Conservation (phyloP, 768 basidiomycete genomes). For the Boletellus sp. region DNA sequence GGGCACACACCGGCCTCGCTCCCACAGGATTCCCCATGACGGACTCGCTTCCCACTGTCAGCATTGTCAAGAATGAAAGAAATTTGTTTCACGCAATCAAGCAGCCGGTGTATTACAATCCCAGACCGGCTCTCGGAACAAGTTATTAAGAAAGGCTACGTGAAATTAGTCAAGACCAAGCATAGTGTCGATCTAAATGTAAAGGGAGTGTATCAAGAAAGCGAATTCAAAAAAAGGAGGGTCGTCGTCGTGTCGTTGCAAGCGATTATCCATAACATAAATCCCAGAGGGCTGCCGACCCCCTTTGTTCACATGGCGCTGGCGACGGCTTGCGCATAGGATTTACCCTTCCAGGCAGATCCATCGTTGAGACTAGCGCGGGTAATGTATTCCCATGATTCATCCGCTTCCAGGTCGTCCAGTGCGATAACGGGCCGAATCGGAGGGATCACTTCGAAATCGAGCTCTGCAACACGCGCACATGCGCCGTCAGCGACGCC, state of each 20-base stretch:
- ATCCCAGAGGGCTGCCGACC: too few species aligned
- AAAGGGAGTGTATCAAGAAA: conserved; percentile 12
- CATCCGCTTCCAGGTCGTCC: conserved; percentile 28
- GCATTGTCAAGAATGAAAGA: too few species aligned
- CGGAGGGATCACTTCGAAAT: conserved; percentile 30
- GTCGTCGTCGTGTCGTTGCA: conserved; percentile 15
- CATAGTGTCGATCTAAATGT: conserved; percentile 3
- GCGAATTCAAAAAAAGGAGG: conserved; percentile 8
- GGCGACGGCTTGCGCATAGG: conserved; percentile 29
- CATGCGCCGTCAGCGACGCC: neutral
- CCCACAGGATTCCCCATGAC: too few species aligned
- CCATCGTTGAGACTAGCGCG: conserved; percentile 27
- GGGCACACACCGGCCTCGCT: too few species aligned
- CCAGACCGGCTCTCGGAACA: neutral
- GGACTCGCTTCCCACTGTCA: too few species aligned
- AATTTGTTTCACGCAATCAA: neutral
- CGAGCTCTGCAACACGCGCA: conserved; percentile 14
- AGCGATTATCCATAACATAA: too few species aligned
- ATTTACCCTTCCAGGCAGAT: conserved; percentile 29
- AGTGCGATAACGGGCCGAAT: conserved; percentile 32
- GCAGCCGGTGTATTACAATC: neutral
- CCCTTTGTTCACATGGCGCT: conserved; percentile 17
- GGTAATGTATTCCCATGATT: conserved; percentile 32
- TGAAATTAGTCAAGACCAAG: conserved; percentile 13
- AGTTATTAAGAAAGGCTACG: conserved; percentile 9